phyloP scores from a whole-genome alignment of 176 grass and related monocot species.

The Typha latifolia region DNA sequence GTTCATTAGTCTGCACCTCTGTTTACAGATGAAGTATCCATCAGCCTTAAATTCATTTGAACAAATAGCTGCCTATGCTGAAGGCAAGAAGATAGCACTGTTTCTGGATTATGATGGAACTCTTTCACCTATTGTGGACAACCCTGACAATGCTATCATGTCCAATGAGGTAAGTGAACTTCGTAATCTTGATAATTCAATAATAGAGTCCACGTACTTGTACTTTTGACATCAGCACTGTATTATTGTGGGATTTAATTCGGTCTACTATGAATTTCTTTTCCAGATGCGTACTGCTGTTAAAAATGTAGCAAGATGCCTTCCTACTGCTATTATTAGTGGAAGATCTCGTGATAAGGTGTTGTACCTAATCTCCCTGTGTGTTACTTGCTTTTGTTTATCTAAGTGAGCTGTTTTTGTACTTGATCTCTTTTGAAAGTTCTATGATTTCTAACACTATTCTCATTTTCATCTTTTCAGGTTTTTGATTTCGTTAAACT shows the following conservation, averaged over 20 bases:
- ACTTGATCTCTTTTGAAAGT: not conserved
- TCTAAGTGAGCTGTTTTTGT: not conserved
- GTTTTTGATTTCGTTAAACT: constrained; percentile 85
- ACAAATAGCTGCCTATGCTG: constrained; percentile 15
- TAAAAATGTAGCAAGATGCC: constrained; percentile 59
- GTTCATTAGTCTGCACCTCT: not conserved
- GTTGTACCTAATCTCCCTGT: not conserved
- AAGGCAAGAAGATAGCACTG: constrained; percentile 34
- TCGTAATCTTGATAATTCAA: not conserved
- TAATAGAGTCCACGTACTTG: not conserved
- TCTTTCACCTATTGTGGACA: constrained; percentile 42
- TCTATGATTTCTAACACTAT: constrained; percentile 11
- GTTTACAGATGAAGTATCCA: constrained; percentile 42
- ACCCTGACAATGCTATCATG: constrained; percentile 44
- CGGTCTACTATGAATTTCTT: not conserved
- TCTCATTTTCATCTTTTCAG: constrained; percentile 18
- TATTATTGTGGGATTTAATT: not conserved
- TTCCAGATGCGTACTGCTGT: constrained; percentile 71
- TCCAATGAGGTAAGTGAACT: constrained; percentile 26
- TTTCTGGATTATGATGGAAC: constrained; percentile 53
- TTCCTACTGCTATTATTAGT: constrained; percentile 86
- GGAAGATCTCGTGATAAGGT: constrained; percentile 93
- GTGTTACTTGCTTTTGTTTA: not conserved
- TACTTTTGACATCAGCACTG: not conserved
- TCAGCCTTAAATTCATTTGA: constrained; percentile 43